Percentiles rank a stretch among this genome's conserved stretches.
Conservation (phyloP, 768 basidiomycete genomes). For the Mrakia gelida region DNA sequence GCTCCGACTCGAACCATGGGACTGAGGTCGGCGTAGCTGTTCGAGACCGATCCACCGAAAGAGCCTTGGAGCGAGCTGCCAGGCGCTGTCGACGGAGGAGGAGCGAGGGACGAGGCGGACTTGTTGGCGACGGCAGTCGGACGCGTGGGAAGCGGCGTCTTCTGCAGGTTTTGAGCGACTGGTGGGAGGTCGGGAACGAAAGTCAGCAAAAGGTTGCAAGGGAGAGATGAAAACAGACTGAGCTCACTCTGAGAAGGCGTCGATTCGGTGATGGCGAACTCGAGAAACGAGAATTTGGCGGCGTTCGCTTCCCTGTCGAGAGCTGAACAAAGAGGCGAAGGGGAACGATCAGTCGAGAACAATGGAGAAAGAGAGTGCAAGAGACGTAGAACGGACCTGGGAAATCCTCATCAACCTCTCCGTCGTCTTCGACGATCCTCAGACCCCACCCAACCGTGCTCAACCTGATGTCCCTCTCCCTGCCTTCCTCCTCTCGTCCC, state of each 20-base stretch:
- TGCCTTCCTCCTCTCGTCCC: slow-evolving; percentile 53
- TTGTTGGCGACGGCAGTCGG: slow-evolving; percentile 1
- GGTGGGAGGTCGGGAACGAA: background rate
- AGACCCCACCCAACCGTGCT: slow-evolving; percentile 86
- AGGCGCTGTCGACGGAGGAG: background rate
- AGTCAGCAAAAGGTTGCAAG: background rate
- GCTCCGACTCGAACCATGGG: slow-evolving; percentile 16
- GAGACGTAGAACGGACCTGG: slow-evolving; percentile 61
- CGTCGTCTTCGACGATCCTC: slow-evolving; percentile 91
- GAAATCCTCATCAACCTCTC: slow-evolving; percentile 98
- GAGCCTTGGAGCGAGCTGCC: background rate
- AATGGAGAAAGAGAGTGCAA: background rate
- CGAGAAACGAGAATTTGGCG: slow-evolving; percentile 80
- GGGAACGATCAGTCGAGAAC: background rate
- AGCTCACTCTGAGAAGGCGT: slow-evolving; percentile 52
- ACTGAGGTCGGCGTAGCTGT: background rate
- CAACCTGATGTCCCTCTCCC: slow-evolving; percentile 56
- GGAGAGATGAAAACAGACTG: background rate
- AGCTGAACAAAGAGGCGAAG: slow-evolving; percentile 51
- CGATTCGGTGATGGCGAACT: slow-evolving; percentile 76
- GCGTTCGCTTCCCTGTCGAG: slow-evolving; percentile 83
- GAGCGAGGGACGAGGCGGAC: background rate
- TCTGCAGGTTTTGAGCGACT: slow-evolving; percentile 72
- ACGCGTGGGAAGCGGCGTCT: slow-evolving; percentile 51
- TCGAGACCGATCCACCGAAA: background rate